Conservation (phyloP, 2,329 filamentous ascomycete genomes). For the Talaromyces sp. region DNA sequence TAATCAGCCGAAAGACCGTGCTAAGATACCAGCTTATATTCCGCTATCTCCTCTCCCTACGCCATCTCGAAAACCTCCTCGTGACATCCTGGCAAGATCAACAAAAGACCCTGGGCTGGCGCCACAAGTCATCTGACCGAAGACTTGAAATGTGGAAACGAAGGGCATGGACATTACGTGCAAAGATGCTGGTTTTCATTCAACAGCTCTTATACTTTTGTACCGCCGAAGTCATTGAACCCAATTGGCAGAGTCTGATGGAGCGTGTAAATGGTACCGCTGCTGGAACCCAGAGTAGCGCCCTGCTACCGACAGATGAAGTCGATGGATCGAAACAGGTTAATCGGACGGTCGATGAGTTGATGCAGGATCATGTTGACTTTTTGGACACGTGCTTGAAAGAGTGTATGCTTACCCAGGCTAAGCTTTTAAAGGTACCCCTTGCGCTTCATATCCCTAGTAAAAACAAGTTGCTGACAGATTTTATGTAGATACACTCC, state of each 20-base stretch:
- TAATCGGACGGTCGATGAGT: constrained; percentile 86
- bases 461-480: background rate
- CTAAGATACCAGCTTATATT: constrained; percentile 95
- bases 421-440: constrained; percentile 80
- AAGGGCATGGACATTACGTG: constrained; percentile 83
- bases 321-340: constrained; percentile 46
- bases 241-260: constrained; percentile 95
- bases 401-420: constrained; percentile 98
- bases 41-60: constrained; percentile 84
- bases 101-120: constrained; percentile 77
- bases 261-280: constrained; percentile 67
- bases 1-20: constrained; percentile 95
- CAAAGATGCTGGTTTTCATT: constrained; percentile 94
- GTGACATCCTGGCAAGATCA: constrained; percentile 89
- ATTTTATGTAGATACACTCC: constrained; percentile 73
- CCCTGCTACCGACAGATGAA: constrained; percentile 26
- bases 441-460: too few species aligned
- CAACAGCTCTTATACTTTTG: constrained; percentile 97
- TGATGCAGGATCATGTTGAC: constrained; percentile 99
- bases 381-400: constrained; percentile 97
- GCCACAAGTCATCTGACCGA: constrained; percentile 70
- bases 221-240: constrained; percentile 94
- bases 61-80: constrained; percentile 83
- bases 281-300: constrained; percentile 38
- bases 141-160: constrained; percentile 89